Base-by-base conservation (phyloP, 179 eudicot species). In the Beta lomatogona region DNA sequence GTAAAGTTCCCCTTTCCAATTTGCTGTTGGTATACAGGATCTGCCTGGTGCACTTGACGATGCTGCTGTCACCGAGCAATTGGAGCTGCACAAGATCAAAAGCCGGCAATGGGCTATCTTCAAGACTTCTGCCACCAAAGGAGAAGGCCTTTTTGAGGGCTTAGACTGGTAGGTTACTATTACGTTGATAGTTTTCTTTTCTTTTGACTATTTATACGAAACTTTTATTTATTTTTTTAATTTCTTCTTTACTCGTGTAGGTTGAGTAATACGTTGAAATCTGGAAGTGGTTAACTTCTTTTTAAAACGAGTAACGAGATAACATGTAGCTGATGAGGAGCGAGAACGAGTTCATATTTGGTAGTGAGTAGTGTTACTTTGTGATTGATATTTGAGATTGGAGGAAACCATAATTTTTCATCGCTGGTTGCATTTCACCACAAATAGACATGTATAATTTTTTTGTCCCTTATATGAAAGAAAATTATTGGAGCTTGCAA, bases 61-160 rank as follows among this genome's bases (percentile, higher is more conserved):
- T 90, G 97, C 98, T 85, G 91, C 95, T 25, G 91, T 97, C 15
- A 94, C 98, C 0, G 99, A 97, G 86, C 89, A 97, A 83, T 82
- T 97, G 80, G 98, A 93, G 90, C 82, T 97, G 87, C 99, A 95
- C 94, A 97, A 93, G 92, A 94, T 94, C 58, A 97, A 95, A 86
- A 97, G 86, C 82, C 92, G 97, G 22, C 97, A 97, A 68, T 97
- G 98, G 99, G 82, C 99, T 69, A 95, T 97, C 78, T 95, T 97
- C 85, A 97, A 93, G 91, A 92, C 99, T 48, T 95, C 97, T 77
- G 99, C 99, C 46, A 92, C 93, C 14, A 95, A 97, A 87, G 97
- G 99, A 83, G 98, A 97, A 89, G 98, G 99, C 77, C 93, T 97
- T 66, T 91, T 97, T 76, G 98, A 97, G 88, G 99, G 99, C 76